Conservation (phyloP, 1,284 basidiomycete species). For the Caloboletus firmus region DNA sequence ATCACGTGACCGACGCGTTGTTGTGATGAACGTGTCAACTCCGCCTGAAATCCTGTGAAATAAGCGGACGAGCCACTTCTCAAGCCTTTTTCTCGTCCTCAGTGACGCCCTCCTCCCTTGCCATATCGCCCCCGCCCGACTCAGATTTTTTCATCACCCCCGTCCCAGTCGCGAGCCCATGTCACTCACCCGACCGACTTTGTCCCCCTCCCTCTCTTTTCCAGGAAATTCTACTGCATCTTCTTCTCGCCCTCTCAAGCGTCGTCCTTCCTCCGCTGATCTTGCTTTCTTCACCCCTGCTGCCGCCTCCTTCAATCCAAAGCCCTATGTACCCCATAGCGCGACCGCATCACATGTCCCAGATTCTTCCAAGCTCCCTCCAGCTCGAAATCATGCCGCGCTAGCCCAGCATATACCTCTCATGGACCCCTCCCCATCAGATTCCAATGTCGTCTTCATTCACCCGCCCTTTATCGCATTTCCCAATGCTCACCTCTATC, state of each 20-base stretch:
- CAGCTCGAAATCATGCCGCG: conserved; percentile 35
- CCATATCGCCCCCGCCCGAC: conserved; percentile 1
- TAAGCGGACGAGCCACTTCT: conserved; percentile 24
- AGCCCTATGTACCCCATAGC: conserved; percentile 50
- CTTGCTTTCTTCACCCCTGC: conserved; percentile 60
- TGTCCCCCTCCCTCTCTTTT: conserved; percentile 27
- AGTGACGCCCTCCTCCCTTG: not conserved
- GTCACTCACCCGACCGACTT: conserved; percentile 32
- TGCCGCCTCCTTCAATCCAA: conserved; percentile 57
- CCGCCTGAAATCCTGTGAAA: conserved; percentile 39
- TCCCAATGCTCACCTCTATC: conserved; percentile 56
- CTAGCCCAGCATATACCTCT: conserved; percentile 50
- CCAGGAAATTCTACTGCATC: conserved; percentile 13
- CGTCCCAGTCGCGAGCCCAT: conserved; percentile 16
- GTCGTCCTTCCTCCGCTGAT: conserved; percentile 46
- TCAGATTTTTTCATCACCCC: too few species aligned
- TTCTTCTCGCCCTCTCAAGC: conserved; percentile 44
- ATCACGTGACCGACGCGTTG: conserved; percentile 36
- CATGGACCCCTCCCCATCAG: conserved; percentile 64
- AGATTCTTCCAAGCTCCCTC: conserved; percentile 25
- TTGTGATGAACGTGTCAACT: conserved; percentile 37
- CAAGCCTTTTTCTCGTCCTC: conserved; percentile 19
- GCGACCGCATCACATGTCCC: conserved; percentile 18
- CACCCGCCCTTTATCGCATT: conserved; percentile 68
- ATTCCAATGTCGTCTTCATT: conserved; percentile 64